These are phyloP conservation scores for Epichloe uncinata DNA, from an alignment of 2,329 filamentous ascomycete genomes.

Conservation along the genomic window DNA sequence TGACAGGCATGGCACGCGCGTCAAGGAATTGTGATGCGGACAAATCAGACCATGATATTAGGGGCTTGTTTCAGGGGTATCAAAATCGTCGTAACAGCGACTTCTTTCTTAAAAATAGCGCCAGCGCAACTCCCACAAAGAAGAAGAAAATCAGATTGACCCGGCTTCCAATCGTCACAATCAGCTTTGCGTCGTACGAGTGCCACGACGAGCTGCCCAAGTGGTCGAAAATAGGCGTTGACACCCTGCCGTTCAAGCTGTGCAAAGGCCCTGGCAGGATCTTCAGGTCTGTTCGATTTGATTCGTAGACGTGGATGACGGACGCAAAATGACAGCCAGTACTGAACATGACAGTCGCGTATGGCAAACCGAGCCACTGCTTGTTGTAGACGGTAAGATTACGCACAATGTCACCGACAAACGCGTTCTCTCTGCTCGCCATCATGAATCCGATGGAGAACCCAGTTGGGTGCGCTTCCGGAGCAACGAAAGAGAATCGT, in stretches of 20 bases:
- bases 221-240: constrained; percentile 27
- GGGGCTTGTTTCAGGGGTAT: neutral
- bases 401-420: constrained; percentile 20
- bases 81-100: constrained; percentile 9
- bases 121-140: constrained; percentile 10
- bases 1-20: neutral
- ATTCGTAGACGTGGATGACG: constrained; percentile 24
- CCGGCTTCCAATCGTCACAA: constrained; percentile 8
- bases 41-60: neutral
- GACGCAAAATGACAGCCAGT: constrained; percentile 29
- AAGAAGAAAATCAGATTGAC: constrained; percentile 9
- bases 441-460: constrained; percentile 30
- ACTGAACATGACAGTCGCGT: constrained; percentile 29
- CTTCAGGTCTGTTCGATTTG: constrained; percentile 18
- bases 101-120: constrained; percentile 9
- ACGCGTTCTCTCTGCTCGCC: constrained; percentile 20
- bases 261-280: constrained; percentile 25
- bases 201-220: constrained; percentile 30
- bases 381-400: constrained; percentile 22
- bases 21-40: neutral
- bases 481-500: constrained; percentile 27
- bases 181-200: constrained; percentile 20
- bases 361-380: constrained; percentile 25
- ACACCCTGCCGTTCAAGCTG: constrained; percentile 24
- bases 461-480: constrained; percentile 25